Evolutionary conservation across 2,329 filamentous ascomycete genomes (phyloP).

Genomic region (Aspergillus spinulosporus): DNA sequence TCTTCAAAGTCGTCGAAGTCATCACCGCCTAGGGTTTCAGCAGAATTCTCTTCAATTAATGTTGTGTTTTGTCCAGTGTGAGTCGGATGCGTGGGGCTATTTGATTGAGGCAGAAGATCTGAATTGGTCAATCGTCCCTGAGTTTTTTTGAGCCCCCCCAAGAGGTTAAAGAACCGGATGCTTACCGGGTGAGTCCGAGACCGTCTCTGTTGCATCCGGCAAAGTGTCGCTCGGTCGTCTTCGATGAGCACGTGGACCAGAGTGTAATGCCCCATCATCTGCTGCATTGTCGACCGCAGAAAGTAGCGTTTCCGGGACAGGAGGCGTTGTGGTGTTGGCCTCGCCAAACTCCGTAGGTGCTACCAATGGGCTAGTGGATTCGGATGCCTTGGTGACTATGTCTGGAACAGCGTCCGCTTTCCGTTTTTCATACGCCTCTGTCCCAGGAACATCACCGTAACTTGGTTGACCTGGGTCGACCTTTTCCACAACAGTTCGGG

Average conservation of each 20-base stretch:
- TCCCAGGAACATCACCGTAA: slow-evolving; percentile 64
- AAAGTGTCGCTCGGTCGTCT: slow-evolving; percentile 44
- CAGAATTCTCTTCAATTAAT: slow-evolving; percentile 44
- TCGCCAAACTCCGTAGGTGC: slow-evolving; percentile 7
- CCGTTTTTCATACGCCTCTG: slow-evolving; percentile 56
- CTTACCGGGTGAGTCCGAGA: slow-evolving; percentile 59
- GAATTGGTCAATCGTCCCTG: slow-evolving; percentile 62
- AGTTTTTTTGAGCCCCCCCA: slow-evolving; percentile 31
- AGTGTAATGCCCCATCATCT: slow-evolving; percentile 31
- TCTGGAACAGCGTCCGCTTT: slow-evolving; percentile 62
- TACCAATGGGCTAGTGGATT: slow-evolving; percentile 21
- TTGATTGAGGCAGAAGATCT: slow-evolving; percentile 55
- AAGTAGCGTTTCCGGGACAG: slow-evolving; percentile 47
- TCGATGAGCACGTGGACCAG: slow-evolving; percentile 40
- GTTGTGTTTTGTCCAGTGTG: slow-evolving; percentile 47
- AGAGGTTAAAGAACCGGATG: slow-evolving; percentile 32
- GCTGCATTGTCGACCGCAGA: slow-evolving; percentile 46
- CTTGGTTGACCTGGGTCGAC: slow-evolving; percentile 58
- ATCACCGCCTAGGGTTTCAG: slow-evolving; percentile 65
- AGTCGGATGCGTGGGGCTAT: slow-evolving; percentile 50
- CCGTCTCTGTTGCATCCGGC: slow-evolving; percentile 45
- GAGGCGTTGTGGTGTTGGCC: slow-evolving; percentile 12
- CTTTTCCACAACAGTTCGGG: slow-evolving; percentile 62
- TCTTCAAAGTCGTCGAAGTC: slow-evolving; percentile 56
- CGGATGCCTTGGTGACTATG: slow-evolving; percentile 52